Percentiles rank a stretch among this genome's conserved stretches.
Conservation (phyloP, 352 stramenopile species). For the Globisporangium iwayamae region DNA sequence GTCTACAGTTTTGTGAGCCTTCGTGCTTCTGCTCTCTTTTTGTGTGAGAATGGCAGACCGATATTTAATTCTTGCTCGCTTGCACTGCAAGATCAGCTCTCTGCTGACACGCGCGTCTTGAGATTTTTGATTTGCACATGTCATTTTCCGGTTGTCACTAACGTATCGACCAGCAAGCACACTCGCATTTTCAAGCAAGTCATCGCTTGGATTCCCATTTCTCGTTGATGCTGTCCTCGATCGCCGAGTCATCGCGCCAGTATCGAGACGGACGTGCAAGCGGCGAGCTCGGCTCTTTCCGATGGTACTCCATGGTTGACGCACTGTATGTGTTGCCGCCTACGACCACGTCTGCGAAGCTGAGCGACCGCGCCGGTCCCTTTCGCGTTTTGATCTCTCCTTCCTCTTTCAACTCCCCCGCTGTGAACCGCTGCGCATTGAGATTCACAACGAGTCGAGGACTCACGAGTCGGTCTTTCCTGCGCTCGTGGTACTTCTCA, state of each 20-base stretch:
- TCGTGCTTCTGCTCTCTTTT: not conserved
- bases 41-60: not conserved
- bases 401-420: slow-evolving; percentile 18
- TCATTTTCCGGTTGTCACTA: not conserved
- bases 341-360: slow-evolving; percentile 83
- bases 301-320: slow-evolving; percentile 19
- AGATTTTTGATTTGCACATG: not conserved
- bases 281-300: slow-evolving; percentile 41
- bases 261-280: slow-evolving; percentile 34
- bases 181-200: not conserved
- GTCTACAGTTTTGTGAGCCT: not conserved
- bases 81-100: not conserved
- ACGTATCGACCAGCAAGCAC: not conserved
- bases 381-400: slow-evolving; percentile 41
- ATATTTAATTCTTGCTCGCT: slow-evolving; percentile 12
- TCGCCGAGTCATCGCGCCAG: slow-evolving; percentile 51
- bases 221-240: slow-evolving; percentile 65
- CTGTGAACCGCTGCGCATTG: slow-evolving; percentile 17
- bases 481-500: slow-evolving; percentile 45
- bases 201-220: slow-evolving; percentile 69
- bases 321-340: slow-evolving; percentile 34
- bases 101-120: not conserved
- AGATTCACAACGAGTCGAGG: slow-evolving; percentile 36
- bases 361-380: slow-evolving; percentile 69
- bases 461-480: slow-evolving; percentile 32